Evolutionary conservation across 129 eudicot genomes (phyloP).

Genomic region (Lactuca sativa): DNA sequence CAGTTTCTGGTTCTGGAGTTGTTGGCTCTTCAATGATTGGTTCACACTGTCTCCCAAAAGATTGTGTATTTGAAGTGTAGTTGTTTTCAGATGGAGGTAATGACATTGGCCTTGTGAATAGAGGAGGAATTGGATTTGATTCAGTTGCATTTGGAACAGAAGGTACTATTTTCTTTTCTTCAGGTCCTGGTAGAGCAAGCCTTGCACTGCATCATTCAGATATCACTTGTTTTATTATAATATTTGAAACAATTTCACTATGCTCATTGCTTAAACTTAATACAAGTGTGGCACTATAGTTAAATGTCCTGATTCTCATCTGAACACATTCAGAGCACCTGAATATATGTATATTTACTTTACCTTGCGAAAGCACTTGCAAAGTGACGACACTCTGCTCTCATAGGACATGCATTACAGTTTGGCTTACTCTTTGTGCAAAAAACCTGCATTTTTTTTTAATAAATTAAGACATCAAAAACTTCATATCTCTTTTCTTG

Average conservation of each 20-base stretch:
- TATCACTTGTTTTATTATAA: background rate
- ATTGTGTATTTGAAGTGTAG: constrained; percentile 9
- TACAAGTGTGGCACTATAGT: too few relatives aligned
- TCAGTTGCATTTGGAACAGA: constrained; percentile 41
- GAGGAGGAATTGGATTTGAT: constrained; percentile 30
- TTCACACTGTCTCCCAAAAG: constrained; percentile 25
- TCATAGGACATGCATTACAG: constrained; percentile 98
- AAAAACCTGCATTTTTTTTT: constrained; percentile 61
- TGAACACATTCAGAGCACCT: too few relatives aligned
- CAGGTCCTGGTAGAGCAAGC: constrained; percentile 94
- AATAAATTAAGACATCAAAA: constrained; percentile 3
- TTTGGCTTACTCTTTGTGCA: constrained; percentile 95
- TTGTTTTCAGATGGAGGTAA: constrained; percentile 38
- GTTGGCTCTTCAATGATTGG: constrained; percentile 86
- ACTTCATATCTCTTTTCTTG: background rate
- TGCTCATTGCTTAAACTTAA: too few relatives aligned
- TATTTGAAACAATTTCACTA: background rate
- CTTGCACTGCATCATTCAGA: constrained; percentile 69
- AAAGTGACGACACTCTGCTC: constrained; percentile 95
- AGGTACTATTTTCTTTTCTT: constrained; percentile 67
- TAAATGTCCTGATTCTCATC: too few relatives aligned
- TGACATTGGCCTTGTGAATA: constrained; percentile 26
- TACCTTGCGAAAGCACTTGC: constrained; percentile 99
- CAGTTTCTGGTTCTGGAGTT: constrained; percentile 71
- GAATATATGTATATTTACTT: too few relatives aligned